Evolutionary conservation across 768 basidiomycete genomes (phyloP).

Genomic region (Tephrocybe sp.): DNA sequence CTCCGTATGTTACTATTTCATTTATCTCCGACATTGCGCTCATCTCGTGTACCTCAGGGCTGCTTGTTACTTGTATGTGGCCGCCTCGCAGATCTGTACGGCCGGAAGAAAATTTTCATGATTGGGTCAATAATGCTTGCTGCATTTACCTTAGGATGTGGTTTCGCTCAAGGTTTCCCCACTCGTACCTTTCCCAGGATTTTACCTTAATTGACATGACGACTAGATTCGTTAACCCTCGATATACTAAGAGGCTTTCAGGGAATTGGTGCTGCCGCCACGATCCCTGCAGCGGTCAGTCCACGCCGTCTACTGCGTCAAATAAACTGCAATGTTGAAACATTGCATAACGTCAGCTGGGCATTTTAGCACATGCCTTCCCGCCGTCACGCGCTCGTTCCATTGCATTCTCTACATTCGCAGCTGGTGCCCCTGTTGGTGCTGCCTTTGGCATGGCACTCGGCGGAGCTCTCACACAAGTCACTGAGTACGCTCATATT

Average conservation of each 20-base stretch:
- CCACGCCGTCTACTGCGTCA: conserved; percentile 7
- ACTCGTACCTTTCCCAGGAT: background rate
- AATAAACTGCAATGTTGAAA: background rate
- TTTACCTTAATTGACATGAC: background rate
- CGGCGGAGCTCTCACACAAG: conserved; percentile 72
- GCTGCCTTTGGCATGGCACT: conserved; percentile 67
- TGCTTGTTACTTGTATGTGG: conserved; percentile 79
- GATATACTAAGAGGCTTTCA: conserved; percentile 76
- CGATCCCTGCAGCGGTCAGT: conserved; percentile 67
- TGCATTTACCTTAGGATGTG: conserved; percentile 62
- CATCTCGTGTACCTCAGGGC: conserved; percentile 42
- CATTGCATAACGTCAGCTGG: conserved; percentile 44
- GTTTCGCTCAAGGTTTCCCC: conserved; percentile 53
- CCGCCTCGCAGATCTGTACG: conserved; percentile 78
- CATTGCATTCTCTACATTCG: conserved; percentile 79
- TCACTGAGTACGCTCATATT: conserved; percentile 32
- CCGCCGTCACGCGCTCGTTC: conserved; percentile 65
- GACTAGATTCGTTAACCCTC: conserved; percentile 57
- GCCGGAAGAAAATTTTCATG: conserved; percentile 69
- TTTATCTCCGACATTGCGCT: background rate
- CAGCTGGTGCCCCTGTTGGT: conserved; percentile 84
- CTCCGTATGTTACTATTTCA: conserved; percentile 41
- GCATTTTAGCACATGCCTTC: conserved; percentile 81
- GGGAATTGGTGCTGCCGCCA: conserved; percentile 78
- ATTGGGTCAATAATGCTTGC: conserved; percentile 54